Base-by-base conservation (phyloP, 73 alveolate species). In the Urostyla sp. region DNA sequence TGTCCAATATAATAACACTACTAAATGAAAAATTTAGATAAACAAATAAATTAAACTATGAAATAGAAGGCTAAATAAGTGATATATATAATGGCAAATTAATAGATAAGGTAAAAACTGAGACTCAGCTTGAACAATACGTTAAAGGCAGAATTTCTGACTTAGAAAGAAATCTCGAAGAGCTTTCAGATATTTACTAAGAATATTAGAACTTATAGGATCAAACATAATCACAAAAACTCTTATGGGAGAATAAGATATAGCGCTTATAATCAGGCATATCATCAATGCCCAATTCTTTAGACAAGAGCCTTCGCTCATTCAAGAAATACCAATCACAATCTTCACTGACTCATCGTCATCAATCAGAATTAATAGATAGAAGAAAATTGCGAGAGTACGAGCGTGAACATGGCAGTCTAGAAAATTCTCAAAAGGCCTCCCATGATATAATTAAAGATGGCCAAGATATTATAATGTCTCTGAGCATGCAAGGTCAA, bases 371-470 rank as follows among this genome's bases (percentile, higher is more conserved):
- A 5, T 27, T 30, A 31, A 56, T 48, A 23, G 85, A 73, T 31
- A 73, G 85, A 52, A 73, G 85, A 73, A 48, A 60, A 52, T 1
- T 73, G 11, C 18, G 32, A 36, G 60, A 73, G 40, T 53, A 46
- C 51, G 30, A 73, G 67, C 32, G 40, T 46, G 85, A 73, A 36
- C 72, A 73, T 51, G 85, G 53, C 18, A 50, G 75, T 16, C 44
- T 73, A 5, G 74, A 36, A 21, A 50, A 52, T 38, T 73, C 85
- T 20, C 43, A 73, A 37, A 31, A 46, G 11, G 10, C 10, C 2
- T 73, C 85, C n/a, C 27, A 13, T 50, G 85, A 73, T 26, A 73
- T 73, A 30, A 60, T 52, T n/a, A 73, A 35, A 53, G 11, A 73
- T 8, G 85, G 85, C 20, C 21, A 21, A 48, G 23, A 28, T 6